Evolutionary conservation across 2,329 filamentous ascomycete species (phyloP), one percentile per base, ranked within the genome.

Genomic region (Phaeosphaeriaceae sp.): DNA sequence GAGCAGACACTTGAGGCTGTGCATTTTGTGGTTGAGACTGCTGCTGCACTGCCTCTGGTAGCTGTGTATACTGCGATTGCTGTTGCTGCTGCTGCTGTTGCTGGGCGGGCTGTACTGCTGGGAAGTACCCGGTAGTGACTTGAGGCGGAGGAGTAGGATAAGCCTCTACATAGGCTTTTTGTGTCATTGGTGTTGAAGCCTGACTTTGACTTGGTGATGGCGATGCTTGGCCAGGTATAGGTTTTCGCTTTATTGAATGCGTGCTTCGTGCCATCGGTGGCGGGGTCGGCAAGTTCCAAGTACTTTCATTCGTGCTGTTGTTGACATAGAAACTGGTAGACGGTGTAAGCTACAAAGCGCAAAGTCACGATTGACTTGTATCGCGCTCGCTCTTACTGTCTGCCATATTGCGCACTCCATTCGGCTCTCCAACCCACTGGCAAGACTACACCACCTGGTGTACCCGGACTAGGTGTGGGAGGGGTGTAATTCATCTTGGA

Each of bases 321-420:
- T 54, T 54, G 22, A 54, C n/a, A 22, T 54, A 54, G 36, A 54
- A 54, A 49, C 52, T 54, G 27, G 1, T 10, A 17, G 24, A 15
- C 21, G 19, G 17, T 17, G 17, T 53, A n/a, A 25, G 49, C 49
- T 19, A 44, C 13, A n/a, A 17, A 15, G n/a, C 25, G 25, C 25
- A 27, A 4, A 27, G 25, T 19, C 1, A n/a, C 41, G 22, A 17
- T 15, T 27, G 21, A 13, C 17, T 47, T 27, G n/a, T 17, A 11
- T 27, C 11, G 6, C 6, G 19, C 7, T 13, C 31, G 31, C 11
- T 25, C 58, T 51, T 47, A 60, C 58, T 60, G 44, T 51, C 58
- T 49, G n/a, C 53, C 17, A 51, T 57, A 54, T n/a, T 60, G 45
- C 17, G 45, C 44, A n/a, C 58, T 60, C 58, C 58, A 60, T 27